Base-by-base conservation (phyloP, 2,329 filamentous ascomycete genomes). In the Penicillium sp. region DNA sequence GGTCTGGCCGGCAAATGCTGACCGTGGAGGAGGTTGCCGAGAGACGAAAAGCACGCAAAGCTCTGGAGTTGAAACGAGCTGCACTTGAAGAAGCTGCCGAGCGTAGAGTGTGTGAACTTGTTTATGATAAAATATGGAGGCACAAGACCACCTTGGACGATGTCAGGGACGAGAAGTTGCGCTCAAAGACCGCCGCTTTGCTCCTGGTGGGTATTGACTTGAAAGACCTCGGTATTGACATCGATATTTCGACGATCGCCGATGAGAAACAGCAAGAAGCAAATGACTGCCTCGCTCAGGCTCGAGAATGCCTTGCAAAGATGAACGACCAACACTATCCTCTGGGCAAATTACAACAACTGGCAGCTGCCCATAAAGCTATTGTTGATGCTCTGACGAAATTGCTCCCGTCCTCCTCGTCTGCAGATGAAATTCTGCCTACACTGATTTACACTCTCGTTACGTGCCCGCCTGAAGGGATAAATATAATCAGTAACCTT, bases 381-480 rank as follows among this genome's bases (percentile, higher is more conserved):
- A 97, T 99, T 59, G 94, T 99, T 45, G 93, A 97, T 71, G 92
- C 92, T 4, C 71, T 89, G 16, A 87, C 84, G 14, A 81, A 83
- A 50, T 75, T 87, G 18, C 82, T 87, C 51, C 83, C 85, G 8
- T 84, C 92, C 0, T 84, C 84, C 0, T 96, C 94, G 1, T 97
- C 94, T 1, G 94, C 94, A 2, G 94, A 99, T 69, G 94, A 97
- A 75, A 95, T 99, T 51, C 87, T 99, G 71, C 94, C 94, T 0
- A 96, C 96, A 73, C 82, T 99, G 59, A 99, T 99, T 58, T 99
- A 96, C 76, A 91, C 92, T 0, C 83, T 99, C 56, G 95, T 99
- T 69, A 97, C 92, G 2, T 88, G 92, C 40, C 88, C 91, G 0
- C 89, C 92, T 0, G 90, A 94, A 72, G 85, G 87, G 29, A 87